phyloP scores from a whole-genome alignment of 2,329 filamentous ascomycete genomes.

The Aspergillus fijiensis region DNA sequence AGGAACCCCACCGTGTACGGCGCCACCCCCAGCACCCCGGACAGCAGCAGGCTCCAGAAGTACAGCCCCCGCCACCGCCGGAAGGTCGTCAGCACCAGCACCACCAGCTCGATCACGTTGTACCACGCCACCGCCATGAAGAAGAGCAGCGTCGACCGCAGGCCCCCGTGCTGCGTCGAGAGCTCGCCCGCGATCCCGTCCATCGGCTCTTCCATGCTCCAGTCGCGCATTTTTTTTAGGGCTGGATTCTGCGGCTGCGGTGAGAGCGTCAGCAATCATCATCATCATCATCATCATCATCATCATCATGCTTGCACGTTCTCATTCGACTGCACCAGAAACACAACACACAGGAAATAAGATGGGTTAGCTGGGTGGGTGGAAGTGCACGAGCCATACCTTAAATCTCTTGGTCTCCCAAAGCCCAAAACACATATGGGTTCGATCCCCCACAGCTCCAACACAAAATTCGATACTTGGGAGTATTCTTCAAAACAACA shows the following conservation, averaged over 20 bases:
- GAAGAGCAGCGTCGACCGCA: slow-evolving; percentile 28
- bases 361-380: not conserved
- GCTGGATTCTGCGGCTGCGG: no score
- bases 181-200: slow-evolving; percentile 34
- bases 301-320: no score
- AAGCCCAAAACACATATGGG: no score
- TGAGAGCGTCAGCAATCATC: no score
- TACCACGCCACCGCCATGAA: slow-evolving; percentile 44
- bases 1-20: slow-evolving; percentile 45
- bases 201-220: slow-evolving; percentile 21
- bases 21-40: slow-evolving; percentile 37
- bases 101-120: slow-evolving; percentile 50
- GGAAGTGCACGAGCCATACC: not conserved
- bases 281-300: no score
- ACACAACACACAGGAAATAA: not conserved
- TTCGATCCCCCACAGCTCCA: no score
- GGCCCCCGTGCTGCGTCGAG: slow-evolving; percentile 19
- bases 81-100: slow-evolving; percentile 43
- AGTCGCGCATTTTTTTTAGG: slow-evolving; percentile 2
- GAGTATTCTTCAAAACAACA: no score
- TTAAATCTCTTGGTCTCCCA: not conserved
- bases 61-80: slow-evolving; percentile 42
- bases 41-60: slow-evolving; percentile 43
- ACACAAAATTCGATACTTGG: no score
- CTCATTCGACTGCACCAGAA: no score